Conservation (phyloP, 2,329 filamentous ascomycete species). For the Alternaria panax region DNA sequence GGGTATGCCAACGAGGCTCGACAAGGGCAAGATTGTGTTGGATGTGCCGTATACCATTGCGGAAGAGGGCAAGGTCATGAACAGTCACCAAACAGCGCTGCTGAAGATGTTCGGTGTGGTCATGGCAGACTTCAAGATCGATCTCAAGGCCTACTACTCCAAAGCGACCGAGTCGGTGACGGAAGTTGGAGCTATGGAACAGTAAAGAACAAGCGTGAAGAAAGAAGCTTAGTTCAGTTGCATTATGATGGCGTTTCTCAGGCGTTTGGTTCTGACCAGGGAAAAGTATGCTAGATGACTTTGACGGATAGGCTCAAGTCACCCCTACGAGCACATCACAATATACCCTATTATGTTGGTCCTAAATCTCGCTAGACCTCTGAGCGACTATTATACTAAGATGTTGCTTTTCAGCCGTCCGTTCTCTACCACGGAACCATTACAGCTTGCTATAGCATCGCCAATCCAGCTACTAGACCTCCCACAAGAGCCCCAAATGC, state of each 20-base stretch:
- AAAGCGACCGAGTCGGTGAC: slow-evolving; percentile 52
- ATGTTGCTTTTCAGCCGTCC: neutral
- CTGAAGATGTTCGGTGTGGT: slow-evolving; percentile 93
- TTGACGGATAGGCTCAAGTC: slow-evolving; percentile 13
- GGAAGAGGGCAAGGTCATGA: slow-evolving; percentile 81
- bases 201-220: slow-evolving; percentile 35
- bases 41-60: slow-evolving; percentile 79
- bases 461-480: slow-evolving; percentile 32
- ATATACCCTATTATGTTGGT: slow-evolving; percentile 37
- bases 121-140: slow-evolving; percentile 87
- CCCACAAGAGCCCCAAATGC: slow-evolving; percentile 29
- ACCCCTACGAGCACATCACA: slow-evolving; percentile 26
- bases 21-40: slow-evolving; percentile 86
- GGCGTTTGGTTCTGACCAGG: slow-evolving; percentile 28
- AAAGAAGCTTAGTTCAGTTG: slow-evolving; percentile 11
- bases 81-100: slow-evolving; percentile 90
- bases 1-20: slow-evolving; percentile 86
- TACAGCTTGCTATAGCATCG: slow-evolving; percentile 15
- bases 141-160: slow-evolving; percentile 70
- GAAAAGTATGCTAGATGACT: slow-evolving; percentile 27
- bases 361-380: neutral
- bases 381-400: neutral
- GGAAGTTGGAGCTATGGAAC: slow-evolving; percentile 60
- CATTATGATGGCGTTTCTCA: slow-evolving; percentile 36
- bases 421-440: neutral